Evolutionary conservation across 495 filamentous ascomycete genomes (phyloP).

Genomic region (Penicillium goetzii): DNA sequence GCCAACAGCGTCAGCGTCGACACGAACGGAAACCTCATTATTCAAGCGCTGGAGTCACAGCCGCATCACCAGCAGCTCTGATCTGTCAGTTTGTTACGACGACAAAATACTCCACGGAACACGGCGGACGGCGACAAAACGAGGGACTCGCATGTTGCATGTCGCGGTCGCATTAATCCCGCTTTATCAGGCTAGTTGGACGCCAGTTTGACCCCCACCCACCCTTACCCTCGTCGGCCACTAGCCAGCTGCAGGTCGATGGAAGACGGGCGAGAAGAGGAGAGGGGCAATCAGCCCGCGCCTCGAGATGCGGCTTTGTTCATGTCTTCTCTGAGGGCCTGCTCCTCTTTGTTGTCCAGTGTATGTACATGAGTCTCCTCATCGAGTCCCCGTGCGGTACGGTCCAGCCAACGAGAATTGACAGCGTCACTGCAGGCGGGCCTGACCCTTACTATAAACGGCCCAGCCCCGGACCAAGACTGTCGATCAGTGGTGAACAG

Average conservation of each 20-base stretch:
- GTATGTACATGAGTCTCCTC: background rate
- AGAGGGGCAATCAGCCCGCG: background rate
- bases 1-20: constrained; percentile 20
- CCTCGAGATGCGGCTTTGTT: constrained; percentile 7
- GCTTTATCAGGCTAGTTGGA: background rate
- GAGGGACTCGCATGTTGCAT: background rate
- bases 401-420: background rate
- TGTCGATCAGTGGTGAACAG: background rate
- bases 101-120: background rate
- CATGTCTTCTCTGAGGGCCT: background rate
- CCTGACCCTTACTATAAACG: background rate
- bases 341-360: background rate
- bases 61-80: background rate
- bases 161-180: background rate
- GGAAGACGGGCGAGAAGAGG: background rate
- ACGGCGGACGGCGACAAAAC: background rate
- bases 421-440: background rate
- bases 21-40: constrained; percentile 2
- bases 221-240: background rate
- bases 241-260: background rate
- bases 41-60: background rate
- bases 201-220: background rate
- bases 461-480: background rate
- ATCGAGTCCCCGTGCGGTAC: background rate
- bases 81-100: background rate